phyloP scores from a whole-genome alignment of 1,284 basidiomycete species.

The Melampsora medusae region DNA sequence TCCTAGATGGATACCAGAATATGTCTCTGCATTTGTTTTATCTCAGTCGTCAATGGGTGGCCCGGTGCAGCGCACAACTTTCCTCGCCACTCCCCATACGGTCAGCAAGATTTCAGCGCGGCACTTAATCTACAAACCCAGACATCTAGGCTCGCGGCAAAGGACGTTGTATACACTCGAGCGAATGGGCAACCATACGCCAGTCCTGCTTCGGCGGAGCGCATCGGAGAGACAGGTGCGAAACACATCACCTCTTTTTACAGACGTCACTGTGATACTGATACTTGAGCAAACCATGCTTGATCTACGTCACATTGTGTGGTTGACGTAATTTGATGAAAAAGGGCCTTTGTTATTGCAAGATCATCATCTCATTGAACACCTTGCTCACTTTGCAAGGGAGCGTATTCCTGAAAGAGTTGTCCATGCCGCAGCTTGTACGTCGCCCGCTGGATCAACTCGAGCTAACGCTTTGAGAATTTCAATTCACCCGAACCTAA shows the following conservation, averaged over 20 bases:
- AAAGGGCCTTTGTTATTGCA: background rate
- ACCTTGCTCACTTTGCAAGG: slow-evolving; percentile 84
- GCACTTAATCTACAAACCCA: slow-evolving; percentile 8
- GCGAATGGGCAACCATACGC: slow-evolving; percentile 48
- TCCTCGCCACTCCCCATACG: too few relatives aligned
- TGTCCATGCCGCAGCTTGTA: slow-evolving; percentile 73
- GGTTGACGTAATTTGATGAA: too few relatives aligned
- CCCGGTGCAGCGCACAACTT: too few relatives aligned
- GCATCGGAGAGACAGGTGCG: slow-evolving; percentile 20
- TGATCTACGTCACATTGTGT: too few relatives aligned
- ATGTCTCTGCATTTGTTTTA: too few relatives aligned
- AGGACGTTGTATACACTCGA: slow-evolving; percentile 46
- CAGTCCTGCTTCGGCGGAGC: slow-evolving; percentile 46
- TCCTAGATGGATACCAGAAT: too few relatives aligned
- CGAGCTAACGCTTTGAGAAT: too few relatives aligned
- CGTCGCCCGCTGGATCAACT: too few relatives aligned
- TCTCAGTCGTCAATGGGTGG: too few relatives aligned
- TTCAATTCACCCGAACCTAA: slow-evolving; percentile 60
- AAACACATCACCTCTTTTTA: background rate
- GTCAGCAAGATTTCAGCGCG: background rate
- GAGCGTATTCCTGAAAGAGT: slow-evolving; percentile 72
- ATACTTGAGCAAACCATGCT: too few relatives aligned
- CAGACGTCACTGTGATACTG: too few relatives aligned
- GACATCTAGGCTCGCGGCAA: slow-evolving; percentile 9
- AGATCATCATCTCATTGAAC: slow-evolving; percentile 61